A percentile compares a stretch with the other conserved stretches of the same genome.
phyloP scores from a whole-genome alignment of 2,329 filamentous ascomycete genomes.

The Diaporthe helianthi region DNA sequence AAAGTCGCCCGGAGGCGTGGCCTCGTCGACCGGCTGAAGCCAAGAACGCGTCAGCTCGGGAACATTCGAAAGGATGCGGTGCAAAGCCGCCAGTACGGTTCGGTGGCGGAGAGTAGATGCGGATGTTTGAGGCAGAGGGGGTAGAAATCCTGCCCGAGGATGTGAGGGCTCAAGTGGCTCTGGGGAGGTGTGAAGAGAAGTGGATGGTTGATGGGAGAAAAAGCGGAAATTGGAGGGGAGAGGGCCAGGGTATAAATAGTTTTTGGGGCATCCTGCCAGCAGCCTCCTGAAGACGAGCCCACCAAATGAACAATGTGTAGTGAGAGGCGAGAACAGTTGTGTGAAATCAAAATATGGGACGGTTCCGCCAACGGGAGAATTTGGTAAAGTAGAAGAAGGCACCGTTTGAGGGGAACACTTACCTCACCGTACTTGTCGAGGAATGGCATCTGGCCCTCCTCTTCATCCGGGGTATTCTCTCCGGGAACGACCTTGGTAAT shows the following conservation, averaged over 20 bases:
- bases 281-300: neutral
- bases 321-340: neutral
- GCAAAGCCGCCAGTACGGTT: neutral
- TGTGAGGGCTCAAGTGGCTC: neutral
- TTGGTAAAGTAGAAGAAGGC: neutral
- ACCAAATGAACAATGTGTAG: neutral
- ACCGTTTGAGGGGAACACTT: neutral
- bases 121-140: neutral
- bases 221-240: neutral
- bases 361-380: neutral
- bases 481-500: neutral
- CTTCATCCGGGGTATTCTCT: neutral
- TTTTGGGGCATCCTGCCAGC: neutral
- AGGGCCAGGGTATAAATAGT: neutral
- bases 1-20: constrained; percentile 7
- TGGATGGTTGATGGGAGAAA: neutral
- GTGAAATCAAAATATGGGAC: neutral
- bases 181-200: neutral
- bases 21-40: constrained; percentile 2
- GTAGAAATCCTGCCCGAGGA: neutral
- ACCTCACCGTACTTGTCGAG: constrained; percentile 5
- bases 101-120: neutral
- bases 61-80: neutral
- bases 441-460: constrained; percentile 8
- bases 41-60: constrained; percentile 1